Base-by-base conservation (phyloP, 495 filamentous ascomycete genomes). In the Extremus antarcticus region DNA sequence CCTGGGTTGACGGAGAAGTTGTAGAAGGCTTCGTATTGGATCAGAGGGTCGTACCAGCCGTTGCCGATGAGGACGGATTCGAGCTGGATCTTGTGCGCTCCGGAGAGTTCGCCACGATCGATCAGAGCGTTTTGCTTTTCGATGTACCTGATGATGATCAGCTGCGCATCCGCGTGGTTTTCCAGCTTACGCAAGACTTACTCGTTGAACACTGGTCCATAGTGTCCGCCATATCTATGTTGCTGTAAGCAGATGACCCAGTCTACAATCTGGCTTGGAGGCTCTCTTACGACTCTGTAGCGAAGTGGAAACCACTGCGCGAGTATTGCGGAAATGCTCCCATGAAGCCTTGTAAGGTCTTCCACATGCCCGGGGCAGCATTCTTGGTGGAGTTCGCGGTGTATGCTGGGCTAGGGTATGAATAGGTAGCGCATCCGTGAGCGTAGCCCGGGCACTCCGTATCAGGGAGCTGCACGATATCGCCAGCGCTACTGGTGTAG, bases 171-270 rank as follows among this genome's bases (percentile, higher is more conserved):
- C 25, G 47, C 19, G 1, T 25, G 20, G 21, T 51, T 25, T n/a
- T n/a, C n/a, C n/a, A n/a, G n/a, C n/a, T n/a, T n/a, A n/a, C n/a
- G n/a, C n/a, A n/a, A 13, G 20, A 25, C 39, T 21, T 1, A 49
- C 41, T 50, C 71, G 35, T 78, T 75, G 58, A 83, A 85, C 1
- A 79, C 70, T 0, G 83, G 84, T 0, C 81, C 84, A 46, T 85
- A 86, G 25, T 81, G 81, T 1, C 82, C 82, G 13, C 84, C 83
- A 56, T 86, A 86, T n/a, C n/a, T n/a, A n/a, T n/a, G n/a, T n/a
- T n/a, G n/a, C n/a, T n/a, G n/a, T n/a, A n/a, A n/a, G n/a, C n/a
- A n/a, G n/a, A n/a, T n/a, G n/a, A n/a, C n/a, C n/a, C n/a, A n/a
- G n/a, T n/a, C n/a, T n/a, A n/a, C n/a, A n/a, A n/a, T n/a, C n/a